phyloP scores from a whole-genome alignment of 352 stramenopile species.

The Phytophthora constricta region DNA sequence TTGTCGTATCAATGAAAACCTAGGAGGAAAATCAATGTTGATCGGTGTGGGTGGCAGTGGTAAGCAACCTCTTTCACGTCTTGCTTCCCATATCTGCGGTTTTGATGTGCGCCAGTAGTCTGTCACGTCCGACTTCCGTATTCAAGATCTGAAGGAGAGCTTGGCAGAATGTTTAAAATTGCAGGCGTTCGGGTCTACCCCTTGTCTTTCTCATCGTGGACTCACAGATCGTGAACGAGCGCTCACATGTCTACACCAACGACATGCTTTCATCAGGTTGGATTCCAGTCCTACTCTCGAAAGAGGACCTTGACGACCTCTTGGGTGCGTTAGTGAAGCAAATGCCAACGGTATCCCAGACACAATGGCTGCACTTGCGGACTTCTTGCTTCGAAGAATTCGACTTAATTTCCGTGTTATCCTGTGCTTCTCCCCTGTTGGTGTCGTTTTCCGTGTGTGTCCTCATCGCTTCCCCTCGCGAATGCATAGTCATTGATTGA shows the following conservation, averaged over 20 bases:
- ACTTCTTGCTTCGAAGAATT: constrained; percentile 96
- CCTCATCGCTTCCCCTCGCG: constrained; percentile 97
- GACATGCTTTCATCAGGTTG: constrained; percentile 96
- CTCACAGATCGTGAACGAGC: constrained; percentile 98
- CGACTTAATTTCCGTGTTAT: constrained; percentile 96
- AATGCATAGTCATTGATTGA: constrained; percentile 98
- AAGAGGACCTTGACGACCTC: constrained; percentile 96
- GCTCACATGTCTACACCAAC: constrained; percentile 99
- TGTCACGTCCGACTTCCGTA: constrained; percentile 96
- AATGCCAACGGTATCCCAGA: constrained; percentile 96
- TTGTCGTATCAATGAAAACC: constrained; percentile 96
- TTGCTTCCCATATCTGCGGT: constrained; percentile 96
- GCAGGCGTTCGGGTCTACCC: constrained; percentile 92
- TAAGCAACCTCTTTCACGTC: constrained; percentile 96
- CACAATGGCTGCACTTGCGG: constrained; percentile 93
- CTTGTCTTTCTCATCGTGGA: constrained; percentile 98
- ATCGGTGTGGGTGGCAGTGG: constrained; percentile 97
- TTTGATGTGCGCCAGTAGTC: constrained; percentile 96
- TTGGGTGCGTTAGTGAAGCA: constrained; percentile 93
- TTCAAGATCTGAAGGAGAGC: constrained; percentile 97
- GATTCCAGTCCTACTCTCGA: constrained; percentile 97
- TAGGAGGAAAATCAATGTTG: constrained; percentile 96
- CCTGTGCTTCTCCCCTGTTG: constrained; percentile 98
- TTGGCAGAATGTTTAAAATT: constrained; percentile 97
- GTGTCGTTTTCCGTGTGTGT: constrained; percentile 95